Conservation (phyloP, 2,329 filamentous ascomycete species). For the Curvularia spicifera region DNA sequence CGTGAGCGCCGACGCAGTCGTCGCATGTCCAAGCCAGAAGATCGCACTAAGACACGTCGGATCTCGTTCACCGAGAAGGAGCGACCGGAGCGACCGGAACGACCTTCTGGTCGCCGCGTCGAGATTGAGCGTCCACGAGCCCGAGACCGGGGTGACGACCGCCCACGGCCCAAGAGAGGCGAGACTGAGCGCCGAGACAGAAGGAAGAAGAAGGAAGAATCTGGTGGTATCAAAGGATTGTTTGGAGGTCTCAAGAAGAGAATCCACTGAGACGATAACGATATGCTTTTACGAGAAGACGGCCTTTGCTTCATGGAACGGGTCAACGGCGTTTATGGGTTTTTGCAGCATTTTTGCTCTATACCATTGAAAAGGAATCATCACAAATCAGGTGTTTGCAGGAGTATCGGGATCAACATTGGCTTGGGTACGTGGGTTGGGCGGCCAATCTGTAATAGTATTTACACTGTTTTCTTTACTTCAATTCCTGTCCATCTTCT, state of each 20-base stretch:
- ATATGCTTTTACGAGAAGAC: not conserved
- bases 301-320: not conserved
- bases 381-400: constrained; percentile 6
- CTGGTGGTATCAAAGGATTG: constrained; percentile 38
- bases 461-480: constrained; percentile 2
- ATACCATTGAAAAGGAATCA: constrained; percentile 21
- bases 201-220: constrained; percentile 41
- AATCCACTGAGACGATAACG: constrained; percentile 15
- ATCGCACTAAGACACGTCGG: constrained; percentile 40
- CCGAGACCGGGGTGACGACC: constrained; percentile 34
- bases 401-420: constrained; percentile 5
- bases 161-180: constrained; percentile 29
- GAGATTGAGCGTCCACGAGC: constrained; percentile 40
- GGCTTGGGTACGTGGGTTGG: not conserved
- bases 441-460: constrained; percentile 16
- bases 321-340: constrained; percentile 18
- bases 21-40: constrained; percentile 38
- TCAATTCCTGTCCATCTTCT: not conserved
- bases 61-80: constrained; percentile 43
- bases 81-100: constrained; percentile 17
- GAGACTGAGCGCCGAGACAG: constrained; percentile 33
- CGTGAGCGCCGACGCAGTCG: constrained; percentile 34
- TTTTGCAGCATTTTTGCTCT: constrained; percentile 20
- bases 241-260: constrained; percentile 44
- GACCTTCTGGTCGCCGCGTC: constrained; percentile 28